Percentiles rank a stretch among this genome's conserved stretches.
phyloP scores from a whole-genome alignment of 108 stramenopile species.

The Cyclotella cryptica region DNA sequence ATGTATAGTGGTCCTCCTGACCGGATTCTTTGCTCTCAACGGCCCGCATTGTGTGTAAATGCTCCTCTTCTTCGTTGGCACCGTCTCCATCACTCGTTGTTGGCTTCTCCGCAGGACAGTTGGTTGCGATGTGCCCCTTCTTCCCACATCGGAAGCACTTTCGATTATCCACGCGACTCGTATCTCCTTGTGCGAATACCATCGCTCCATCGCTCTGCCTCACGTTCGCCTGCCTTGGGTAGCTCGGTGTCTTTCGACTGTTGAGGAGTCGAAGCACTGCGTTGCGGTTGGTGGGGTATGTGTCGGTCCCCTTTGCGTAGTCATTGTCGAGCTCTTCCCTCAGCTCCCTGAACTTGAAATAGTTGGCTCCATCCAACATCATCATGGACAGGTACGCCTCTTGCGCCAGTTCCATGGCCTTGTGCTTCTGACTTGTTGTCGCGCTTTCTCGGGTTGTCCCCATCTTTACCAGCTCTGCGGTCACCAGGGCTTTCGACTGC shows the following conservation, averaged over 20 bases:
- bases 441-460: too few relatives aligned
- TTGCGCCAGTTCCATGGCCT: background rate
- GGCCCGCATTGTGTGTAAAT: background rate
- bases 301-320: constrained; percentile 1
- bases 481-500: too few relatives aligned
- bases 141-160: background rate
- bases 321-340: background rate
- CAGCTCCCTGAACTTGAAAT: background rate
- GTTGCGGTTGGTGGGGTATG: background rate
- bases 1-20: background rate
- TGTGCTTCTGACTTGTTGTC: too few relatives aligned
- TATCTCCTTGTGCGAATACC: background rate
- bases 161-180: background rate
- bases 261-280: background rate
- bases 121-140: background rate
- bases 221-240: background rate
- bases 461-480: too few relatives aligned
- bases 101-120: background rate
- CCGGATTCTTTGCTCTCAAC: background rate
- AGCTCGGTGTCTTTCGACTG: background rate
- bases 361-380: background rate
- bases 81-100: background rate
- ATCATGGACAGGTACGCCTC: background rate
- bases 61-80: background rate
- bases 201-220: background rate